These are phyloP conservation scores for Backusella mclennaniae DNA, from an alignment of 192 early-diverging fungal species.

Conservation along the genomic window DNA sequence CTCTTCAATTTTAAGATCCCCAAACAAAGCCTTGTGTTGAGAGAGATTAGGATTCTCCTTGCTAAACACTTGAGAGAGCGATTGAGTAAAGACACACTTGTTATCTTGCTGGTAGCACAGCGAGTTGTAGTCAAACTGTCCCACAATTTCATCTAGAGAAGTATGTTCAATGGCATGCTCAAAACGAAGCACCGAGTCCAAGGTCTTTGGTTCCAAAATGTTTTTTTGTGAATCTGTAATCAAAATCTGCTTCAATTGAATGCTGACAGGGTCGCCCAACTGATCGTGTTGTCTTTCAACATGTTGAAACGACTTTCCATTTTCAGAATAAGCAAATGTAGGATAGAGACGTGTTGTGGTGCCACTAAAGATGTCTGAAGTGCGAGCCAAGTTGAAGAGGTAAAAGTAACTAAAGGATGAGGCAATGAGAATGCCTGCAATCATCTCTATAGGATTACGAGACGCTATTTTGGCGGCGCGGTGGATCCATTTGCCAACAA, in stretches of 20 bases:
- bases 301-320: neutral
- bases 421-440: slow-evolving; percentile 65
- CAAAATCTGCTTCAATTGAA: slow-evolving; percentile 58
- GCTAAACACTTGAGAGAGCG: neutral
- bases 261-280: slow-evolving; percentile 44
- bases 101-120: slow-evolving; percentile 37
- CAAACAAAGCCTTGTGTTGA: slow-evolving; percentile 2
- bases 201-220: slow-evolving; percentile 41
- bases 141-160: slow-evolving; percentile 25
- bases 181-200: slow-evolving; percentile 46
- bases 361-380: slow-evolving; percentile 62
- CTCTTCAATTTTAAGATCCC: slow-evolving; percentile 10
- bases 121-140: slow-evolving; percentile 6
- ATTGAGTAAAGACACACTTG: slow-evolving; percentile 21
- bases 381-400: slow-evolving; percentile 66
- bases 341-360: slow-evolving; percentile 41
- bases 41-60: neutral
- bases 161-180: slow-evolving; percentile 36
- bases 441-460: slow-evolving; percentile 80
- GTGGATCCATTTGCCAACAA: slow-evolving; percentile 38
- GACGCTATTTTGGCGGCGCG: slow-evolving; percentile 51
- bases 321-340: slow-evolving; percentile 38
- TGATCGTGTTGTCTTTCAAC: neutral
- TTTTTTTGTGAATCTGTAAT: slow-evolving; percentile 40
- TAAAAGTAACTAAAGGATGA: slow-evolving; percentile 78